Evolutionary conservation across 192 early-diverging fungal genomes (phyloP).

Genomic region (Coemansia sp.): DNA sequence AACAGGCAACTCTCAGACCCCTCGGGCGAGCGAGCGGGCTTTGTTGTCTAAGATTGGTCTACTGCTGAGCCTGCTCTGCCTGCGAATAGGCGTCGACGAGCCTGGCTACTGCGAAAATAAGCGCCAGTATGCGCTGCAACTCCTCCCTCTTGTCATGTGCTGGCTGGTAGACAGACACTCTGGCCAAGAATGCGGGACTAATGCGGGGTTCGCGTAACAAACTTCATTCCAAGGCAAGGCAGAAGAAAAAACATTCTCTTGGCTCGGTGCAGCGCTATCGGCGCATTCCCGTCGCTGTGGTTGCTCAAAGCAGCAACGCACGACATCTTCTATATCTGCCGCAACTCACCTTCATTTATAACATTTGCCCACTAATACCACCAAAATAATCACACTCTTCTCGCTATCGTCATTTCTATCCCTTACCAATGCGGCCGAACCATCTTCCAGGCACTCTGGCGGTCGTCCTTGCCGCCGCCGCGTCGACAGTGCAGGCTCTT

Average conservation of each 20-base stretch:
- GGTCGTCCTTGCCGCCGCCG: slow-evolving; percentile 2
- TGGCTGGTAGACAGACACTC: neutral
- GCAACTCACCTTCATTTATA: neutral
- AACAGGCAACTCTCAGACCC: no score
- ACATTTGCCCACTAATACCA: neutral
- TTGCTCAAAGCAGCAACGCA: neutral
- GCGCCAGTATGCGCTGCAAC: neutral
- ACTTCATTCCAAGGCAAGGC: slow-evolving; percentile 3
- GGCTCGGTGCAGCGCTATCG: neutral
- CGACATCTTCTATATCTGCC: neutral
- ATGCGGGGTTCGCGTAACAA: slow-evolving; percentile 1
- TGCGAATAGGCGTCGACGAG: neutral
- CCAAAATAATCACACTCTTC: neutral
- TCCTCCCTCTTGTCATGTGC: neutral
- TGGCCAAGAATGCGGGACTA: neutral
- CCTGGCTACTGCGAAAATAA: neutral
- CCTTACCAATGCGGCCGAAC: slow-evolving; percentile 5
- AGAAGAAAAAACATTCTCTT: slow-evolving; percentile 12
- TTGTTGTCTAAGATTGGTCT: neutral
- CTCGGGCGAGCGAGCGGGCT: no score
- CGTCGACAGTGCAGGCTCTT: slow-evolving; percentile 10
- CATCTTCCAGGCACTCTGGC: neutral
- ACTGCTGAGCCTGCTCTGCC: neutral
- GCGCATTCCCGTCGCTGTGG: neutral
- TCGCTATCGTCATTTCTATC: neutral